Percentiles rank a stretch among this genome's conserved stretches.
These are phyloP conservation scores for Penicillium cosmopolitanum DNA, from an alignment of 495 filamentous ascomycete species.

Conservation along the genomic window DNA sequence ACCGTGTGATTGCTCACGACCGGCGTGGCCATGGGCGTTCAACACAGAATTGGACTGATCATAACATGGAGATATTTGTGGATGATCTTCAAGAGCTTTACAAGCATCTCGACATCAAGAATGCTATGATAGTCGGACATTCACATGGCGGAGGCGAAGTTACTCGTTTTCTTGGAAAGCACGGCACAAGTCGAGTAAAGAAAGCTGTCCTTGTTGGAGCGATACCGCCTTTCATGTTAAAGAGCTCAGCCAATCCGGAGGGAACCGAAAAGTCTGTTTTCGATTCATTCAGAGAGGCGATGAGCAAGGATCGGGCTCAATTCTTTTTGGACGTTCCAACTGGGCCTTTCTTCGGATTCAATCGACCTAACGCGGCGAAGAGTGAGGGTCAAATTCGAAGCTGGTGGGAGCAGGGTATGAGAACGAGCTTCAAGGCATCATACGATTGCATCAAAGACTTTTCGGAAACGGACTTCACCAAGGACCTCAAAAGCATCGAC, in stretches of 20 bases:
- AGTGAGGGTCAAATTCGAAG: conserved; percentile 42
- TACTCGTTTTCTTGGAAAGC: conserved; percentile 35
- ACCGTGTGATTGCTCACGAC: conserved; percentile 47
- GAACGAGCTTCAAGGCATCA: conserved; percentile 36
- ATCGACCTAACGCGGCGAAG: conserved; percentile 35
- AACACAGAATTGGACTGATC: conserved; percentile 43
- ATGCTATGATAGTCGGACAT: conserved; percentile 43
- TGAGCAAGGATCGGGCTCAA: conserved; percentile 39
- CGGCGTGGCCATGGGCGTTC: conserved; percentile 48
- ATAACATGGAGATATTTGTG: conserved; percentile 43
- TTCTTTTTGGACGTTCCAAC: conserved; percentile 46
- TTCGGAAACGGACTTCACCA: conserved; percentile 45
- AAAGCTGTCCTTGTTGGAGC: conserved; percentile 43
- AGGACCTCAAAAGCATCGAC: conserved; percentile 44
- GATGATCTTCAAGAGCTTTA: conserved; percentile 43
- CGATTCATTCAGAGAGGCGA: conserved; percentile 39
- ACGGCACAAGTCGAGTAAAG: conserved; percentile 39
- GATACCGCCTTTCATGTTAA: conserved; percentile 41
- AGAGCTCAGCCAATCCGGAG: conserved; percentile 33
- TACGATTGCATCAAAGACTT: conserved; percentile 46
- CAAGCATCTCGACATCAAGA: conserved; percentile 35
- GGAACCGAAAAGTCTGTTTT: conserved; percentile 40
- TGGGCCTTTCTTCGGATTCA: conserved; percentile 49
- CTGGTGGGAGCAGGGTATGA: conserved; percentile 50
- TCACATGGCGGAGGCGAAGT: conserved; percentile 49